Evolutionary conservation across 441 rosid species (phyloP).

Genomic region (Syzygium malaccense): DNA sequence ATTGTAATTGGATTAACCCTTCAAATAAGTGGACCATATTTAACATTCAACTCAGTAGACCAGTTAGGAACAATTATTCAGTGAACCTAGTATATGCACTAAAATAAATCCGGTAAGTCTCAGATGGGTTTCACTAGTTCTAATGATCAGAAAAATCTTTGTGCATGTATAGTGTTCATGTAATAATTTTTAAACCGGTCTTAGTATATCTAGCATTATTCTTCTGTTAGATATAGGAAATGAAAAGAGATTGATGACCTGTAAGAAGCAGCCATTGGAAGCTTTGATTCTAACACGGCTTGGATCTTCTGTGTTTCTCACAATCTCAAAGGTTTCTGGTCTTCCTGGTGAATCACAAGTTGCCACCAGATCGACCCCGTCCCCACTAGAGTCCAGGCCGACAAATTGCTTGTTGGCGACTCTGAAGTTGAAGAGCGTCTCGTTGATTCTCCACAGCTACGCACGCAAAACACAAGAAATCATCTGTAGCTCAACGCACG

Average conservation of each 20-base stretch:
- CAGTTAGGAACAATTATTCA: no score
- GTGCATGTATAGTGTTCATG: background rate
- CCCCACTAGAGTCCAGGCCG: conserved; percentile 16
- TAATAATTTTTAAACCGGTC: background rate
- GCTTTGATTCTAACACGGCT: conserved; percentile 34
- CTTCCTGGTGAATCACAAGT: conserved; percentile 3
- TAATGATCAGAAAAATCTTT: background rate
- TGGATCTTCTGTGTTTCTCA: conserved; percentile 12
- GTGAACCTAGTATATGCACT: no score
- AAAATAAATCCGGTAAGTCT: no score
- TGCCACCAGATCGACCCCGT: conserved; percentile 16
- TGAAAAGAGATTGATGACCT: conserved; percentile 14
- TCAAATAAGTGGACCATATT: background rate
- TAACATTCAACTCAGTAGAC: background rate
- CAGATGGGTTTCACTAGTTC: no score
- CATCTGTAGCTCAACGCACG: background rate
- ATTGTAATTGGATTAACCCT: background rate
- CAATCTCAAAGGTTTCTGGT: conserved; percentile 23
- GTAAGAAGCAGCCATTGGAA: conserved; percentile 29
- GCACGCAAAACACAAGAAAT: background rate
- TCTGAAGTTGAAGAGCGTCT: conserved; percentile 15
- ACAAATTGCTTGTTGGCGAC: conserved; percentile 32
- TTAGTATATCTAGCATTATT: background rate
- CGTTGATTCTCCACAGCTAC: conserved; percentile 42
- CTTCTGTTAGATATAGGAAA: background rate